Evolutionary conservation across 495 filamentous ascomycete genomes (phyloP), one percentile per base, ranked within the genome.

Genomic region (Extremus antarcticus): DNA sequence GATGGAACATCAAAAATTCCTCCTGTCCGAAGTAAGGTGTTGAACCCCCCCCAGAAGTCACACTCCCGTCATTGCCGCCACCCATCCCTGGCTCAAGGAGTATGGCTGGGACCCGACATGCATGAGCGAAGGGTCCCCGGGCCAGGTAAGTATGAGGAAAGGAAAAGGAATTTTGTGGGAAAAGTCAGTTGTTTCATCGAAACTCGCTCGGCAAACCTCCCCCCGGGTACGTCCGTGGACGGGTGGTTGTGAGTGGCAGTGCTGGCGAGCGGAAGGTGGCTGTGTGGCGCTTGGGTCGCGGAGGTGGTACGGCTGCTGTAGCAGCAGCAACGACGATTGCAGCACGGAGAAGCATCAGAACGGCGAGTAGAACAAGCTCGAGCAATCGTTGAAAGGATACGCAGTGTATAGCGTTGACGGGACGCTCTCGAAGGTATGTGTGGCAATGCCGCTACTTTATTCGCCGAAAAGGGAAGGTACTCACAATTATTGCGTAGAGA

Each of bases 91-190:
- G 29, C 13, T 35, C 29, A 35, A 45, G n/a, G n/a, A 21, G n/a
- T 45, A 8, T 45, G 16, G 19, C 41, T 9, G 4, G 41, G 41
- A 7, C 8, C 43, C 29, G 56, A 25, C 45, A 59, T 59, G 16
- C 56, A 25, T 58, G 56, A 58, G 49, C 56, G 43, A 22, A 49
- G n/a, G 25, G 17, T 47, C 29, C 45, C 50, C 10, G 35, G 45
- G 53, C 50, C 53, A 58, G 56, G 56, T 51, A 51, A 51, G 55
- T 47, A 52, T 51, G 48, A 46, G 47, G 43, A 20, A 39, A 22
- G 9, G 8, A 17, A 24, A 19, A 43, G 47, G 24, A 32, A 16
- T 19, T 29, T 16, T 17, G 22, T 19, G 19, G 29, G n/a, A 40
- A 41, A 11, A 15, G n/a, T 35, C 29, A 13, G 29, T 35, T 35